A percentile compares a stretch with the other conserved stretches of the same genome.
These are phyloP conservation scores for Teratosphaeria zuluensis DNA, from an alignment of 2,329 filamentous ascomycete species.

Conservation along the genomic window DNA sequence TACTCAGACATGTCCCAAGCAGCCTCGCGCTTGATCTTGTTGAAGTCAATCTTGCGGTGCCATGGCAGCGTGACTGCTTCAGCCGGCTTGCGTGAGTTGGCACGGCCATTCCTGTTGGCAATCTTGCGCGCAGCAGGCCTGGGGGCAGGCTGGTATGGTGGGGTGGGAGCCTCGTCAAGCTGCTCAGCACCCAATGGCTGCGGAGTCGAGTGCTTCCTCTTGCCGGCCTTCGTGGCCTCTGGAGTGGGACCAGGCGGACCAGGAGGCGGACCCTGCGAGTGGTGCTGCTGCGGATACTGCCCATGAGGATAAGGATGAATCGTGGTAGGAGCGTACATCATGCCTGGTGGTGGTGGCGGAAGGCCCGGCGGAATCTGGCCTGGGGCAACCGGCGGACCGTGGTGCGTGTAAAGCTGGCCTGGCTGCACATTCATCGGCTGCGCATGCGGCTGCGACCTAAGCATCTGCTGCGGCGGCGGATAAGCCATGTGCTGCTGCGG, in stretches of 20 bases:
- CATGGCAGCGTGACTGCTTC: constrained; percentile 22
- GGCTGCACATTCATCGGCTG: not conserved
- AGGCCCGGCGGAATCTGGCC: not conserved
- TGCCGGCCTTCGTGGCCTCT: not conserved
- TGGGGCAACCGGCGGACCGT: not conserved
- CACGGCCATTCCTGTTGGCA: constrained; percentile 10
- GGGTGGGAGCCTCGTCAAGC: not conserved
- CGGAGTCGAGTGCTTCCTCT: constrained; percentile 1
- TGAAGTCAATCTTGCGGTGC: constrained; percentile 22
- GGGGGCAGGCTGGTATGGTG: constrained; percentile 6
- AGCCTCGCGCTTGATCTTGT: constrained; percentile 13
- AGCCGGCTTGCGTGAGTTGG: constrained; percentile 14
- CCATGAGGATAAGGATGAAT: not conserved
- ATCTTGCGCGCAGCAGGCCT: constrained; percentile 8
- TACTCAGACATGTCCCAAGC: constrained; percentile 23
- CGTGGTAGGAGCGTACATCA: not conserved
- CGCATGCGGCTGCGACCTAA: constrained; percentile 10
- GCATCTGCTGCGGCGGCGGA: constrained; percentile 2
- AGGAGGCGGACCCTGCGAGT: not conserved
- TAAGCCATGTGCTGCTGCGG: not conserved
- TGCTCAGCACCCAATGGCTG: not conserved
- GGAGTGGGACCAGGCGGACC: not conserved
- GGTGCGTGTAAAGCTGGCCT: not conserved
- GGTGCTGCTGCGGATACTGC: not conserved
- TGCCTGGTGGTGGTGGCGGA: not conserved